These are phyloP conservation scores for Lipomyces sp. DNA, from an alignment of 805 yeast genomes.

Conservation along the genomic window DNA sequence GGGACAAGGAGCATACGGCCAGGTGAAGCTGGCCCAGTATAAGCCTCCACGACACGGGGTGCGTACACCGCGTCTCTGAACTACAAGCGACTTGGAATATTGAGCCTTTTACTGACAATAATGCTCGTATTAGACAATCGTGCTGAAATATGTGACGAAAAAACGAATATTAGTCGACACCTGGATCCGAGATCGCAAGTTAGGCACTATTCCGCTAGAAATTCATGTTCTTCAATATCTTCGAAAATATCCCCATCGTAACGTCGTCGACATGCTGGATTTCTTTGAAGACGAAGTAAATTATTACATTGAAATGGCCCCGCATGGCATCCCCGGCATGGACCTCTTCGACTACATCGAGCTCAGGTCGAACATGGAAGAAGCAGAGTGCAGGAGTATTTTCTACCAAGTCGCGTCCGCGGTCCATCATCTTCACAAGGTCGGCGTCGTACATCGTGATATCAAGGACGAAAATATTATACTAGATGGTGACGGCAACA, in stretches of 20 bases:
- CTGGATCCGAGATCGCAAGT: conserved; percentile 89
- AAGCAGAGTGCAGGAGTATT: conserved; percentile 74
- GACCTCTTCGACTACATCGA: conserved; percentile 94
- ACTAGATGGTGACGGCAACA: conserved; percentile 73
- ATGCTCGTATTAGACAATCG: conserved; percentile 65
- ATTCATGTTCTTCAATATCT: conserved; percentile 90
- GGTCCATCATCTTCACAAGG: conserved; percentile 75
- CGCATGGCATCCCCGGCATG: conserved; percentile 87
- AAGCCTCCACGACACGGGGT: conserved; percentile 44
- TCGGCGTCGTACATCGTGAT: conserved; percentile 92
- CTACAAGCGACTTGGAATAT: too few relatives aligned
- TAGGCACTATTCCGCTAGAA: conserved; percentile 96
- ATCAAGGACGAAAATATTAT: conserved; percentile 94
- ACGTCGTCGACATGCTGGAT: conserved; percentile 82
- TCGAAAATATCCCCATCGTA: conserved; percentile 71
- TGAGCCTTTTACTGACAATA: conserved; percentile 41
- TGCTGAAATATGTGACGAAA: conserved; percentile 87
- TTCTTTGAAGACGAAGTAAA: conserved; percentile 90
- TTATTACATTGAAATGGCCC: conserved; percentile 89
- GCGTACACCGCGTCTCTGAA: conserved; percentile 3
- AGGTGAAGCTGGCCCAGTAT: conserved; percentile 79
- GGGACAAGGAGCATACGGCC: conserved; percentile 98
- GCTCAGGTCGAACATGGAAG: conserved; percentile 78
- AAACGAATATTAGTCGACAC: conserved; percentile 94
- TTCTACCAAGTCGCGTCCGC: conserved; percentile 82